These are phyloP conservation scores for Botrytis sinoallii DNA, from an alignment of 2,329 filamentous ascomycete genomes.

Conservation along the genomic window DNA sequence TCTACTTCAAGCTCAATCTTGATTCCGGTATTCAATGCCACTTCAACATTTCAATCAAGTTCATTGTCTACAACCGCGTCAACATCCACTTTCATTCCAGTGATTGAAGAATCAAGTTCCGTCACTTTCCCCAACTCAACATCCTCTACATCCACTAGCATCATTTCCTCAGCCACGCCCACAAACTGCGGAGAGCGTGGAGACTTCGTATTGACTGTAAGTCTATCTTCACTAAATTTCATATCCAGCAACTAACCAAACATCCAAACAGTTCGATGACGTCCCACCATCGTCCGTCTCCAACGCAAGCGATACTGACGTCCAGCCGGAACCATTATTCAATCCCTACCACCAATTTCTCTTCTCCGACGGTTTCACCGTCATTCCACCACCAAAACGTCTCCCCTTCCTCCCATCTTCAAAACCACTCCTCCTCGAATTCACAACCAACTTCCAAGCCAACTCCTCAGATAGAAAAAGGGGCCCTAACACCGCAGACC, in stretches of 20 bases:
- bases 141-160: slow-evolving; percentile 17
- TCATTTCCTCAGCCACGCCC: slow-evolving; percentile 18
- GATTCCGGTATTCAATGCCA: neutral
- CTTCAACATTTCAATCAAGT: neutral
- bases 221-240: neutral
- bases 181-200: slow-evolving; percentile 32
- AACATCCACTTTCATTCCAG: neutral
- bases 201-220: slow-evolving; percentile 34
- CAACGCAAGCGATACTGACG: slow-evolving; percentile 24
- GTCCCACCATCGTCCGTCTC: slow-evolving; percentile 31
- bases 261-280: slow-evolving; percentile 33
- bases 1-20: neutral
- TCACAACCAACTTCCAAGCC: slow-evolving; percentile 34
- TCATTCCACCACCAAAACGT: slow-evolving; percentile 34
- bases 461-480: slow-evolving; percentile 22
- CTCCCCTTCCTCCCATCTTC: slow-evolving; percentile 37
- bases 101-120: neutral
- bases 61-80: neutral
- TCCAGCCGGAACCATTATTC: slow-evolving; percentile 33
- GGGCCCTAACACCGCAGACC: slow-evolving; percentile 31
- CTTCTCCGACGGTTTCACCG: slow-evolving; percentile 40
- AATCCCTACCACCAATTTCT: slow-evolving; percentile 39
- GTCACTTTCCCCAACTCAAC: slow-evolving; percentile 17
- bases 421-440: slow-evolving; percentile 35
- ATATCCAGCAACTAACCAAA: neutral